phyloP scores from a whole-genome alignment of 2,329 filamentous ascomycete genomes.

The Pseudopyricularia cyperi region DNA sequence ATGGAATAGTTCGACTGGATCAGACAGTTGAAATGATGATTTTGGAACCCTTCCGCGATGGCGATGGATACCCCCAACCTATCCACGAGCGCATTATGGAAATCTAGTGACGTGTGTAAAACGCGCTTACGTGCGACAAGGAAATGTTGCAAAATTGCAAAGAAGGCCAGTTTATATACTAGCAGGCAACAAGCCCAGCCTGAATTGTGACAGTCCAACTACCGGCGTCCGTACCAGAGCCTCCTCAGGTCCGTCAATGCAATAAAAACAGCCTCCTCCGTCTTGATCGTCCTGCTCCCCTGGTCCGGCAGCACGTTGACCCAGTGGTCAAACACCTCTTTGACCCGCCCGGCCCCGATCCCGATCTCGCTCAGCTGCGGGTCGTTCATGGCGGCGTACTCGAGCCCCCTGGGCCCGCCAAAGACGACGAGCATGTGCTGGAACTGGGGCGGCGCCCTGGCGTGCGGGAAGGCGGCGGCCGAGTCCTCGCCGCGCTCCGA shows the following conservation, averaged over 20 bases:
- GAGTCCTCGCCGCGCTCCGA: constrained; percentile 58
- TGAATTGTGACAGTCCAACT: not conserved
- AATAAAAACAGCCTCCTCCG: constrained; percentile 73
- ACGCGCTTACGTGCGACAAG: too few relatives aligned
- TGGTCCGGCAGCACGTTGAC: constrained; percentile 70
- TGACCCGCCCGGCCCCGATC: constrained; percentile 49
- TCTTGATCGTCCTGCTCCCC: constrained; percentile 69
- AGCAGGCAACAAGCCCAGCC: not conserved
- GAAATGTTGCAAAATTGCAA: too few relatives aligned
- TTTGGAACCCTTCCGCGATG: too few relatives aligned
- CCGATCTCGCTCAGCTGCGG: constrained; percentile 43
- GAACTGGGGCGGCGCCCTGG: constrained; percentile 31
- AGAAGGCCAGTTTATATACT: too few relatives aligned
- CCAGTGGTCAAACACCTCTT: constrained; percentile 72
- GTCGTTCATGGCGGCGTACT: constrained; percentile 57
- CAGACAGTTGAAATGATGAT: too few relatives aligned
- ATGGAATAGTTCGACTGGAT: too few relatives aligned
- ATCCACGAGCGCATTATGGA: too few relatives aligned
- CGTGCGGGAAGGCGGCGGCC: constrained; percentile 29
- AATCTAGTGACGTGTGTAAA: too few relatives aligned
- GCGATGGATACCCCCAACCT: too few relatives aligned
- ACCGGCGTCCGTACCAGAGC: constrained; percentile 29
- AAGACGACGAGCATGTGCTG: constrained; percentile 68
- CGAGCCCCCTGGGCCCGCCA: constrained; percentile 68
- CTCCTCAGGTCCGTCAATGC: constrained; percentile 56